phyloP scores from a whole-genome alignment of 108 stramenopile genomes.

The Nitzschia palea region DNA sequence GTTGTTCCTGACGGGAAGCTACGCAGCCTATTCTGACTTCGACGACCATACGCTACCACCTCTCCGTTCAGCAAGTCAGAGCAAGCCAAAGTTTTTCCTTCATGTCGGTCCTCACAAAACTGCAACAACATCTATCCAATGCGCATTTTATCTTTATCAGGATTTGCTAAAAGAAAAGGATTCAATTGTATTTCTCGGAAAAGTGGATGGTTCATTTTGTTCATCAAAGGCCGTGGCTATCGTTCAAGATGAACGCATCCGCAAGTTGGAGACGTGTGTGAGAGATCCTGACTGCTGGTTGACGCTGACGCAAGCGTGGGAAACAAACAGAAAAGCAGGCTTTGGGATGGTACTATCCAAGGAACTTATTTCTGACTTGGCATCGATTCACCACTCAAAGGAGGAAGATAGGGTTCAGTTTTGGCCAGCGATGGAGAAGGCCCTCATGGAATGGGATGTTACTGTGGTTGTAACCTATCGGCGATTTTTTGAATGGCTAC shows the following conservation, averaged over 20 bases:
- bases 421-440: slow-evolving; percentile 5
- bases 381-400: neutral
- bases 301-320: neutral
- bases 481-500: slow-evolving; percentile 17
- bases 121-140: slow-evolving; percentile 32
- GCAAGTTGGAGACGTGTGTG: neutral
- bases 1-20: too few relatives aligned
- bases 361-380: slow-evolving; percentile 8
- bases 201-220: slow-evolving; percentile 6
- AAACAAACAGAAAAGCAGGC: neutral
- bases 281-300: neutral
- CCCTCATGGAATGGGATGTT: slow-evolving; percentile 1
- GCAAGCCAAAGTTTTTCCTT: slow-evolving; percentile 12
- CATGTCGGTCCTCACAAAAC: slow-evolving; percentile 34
- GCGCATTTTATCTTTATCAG: slow-evolving; percentile 11
- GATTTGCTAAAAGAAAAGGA: slow-evolving; percentile 3
- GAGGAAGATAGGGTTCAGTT: neutral
- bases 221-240: neutral
- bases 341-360: slow-evolving; percentile 3
- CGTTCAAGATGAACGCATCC: neutral
- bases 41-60: too few relatives aligned
- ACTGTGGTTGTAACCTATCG: slow-evolving; percentile 16
- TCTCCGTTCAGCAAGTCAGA: too few relatives aligned
- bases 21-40: too few relatives aligned
- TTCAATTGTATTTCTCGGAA: slow-evolving; percentile 19